Percentiles rank a stretch among this genome's conserved stretches.
phyloP scores from a whole-genome alignment of 2,329 filamentous ascomycete genomes.

The Aphanoascus verrucosus region DNA sequence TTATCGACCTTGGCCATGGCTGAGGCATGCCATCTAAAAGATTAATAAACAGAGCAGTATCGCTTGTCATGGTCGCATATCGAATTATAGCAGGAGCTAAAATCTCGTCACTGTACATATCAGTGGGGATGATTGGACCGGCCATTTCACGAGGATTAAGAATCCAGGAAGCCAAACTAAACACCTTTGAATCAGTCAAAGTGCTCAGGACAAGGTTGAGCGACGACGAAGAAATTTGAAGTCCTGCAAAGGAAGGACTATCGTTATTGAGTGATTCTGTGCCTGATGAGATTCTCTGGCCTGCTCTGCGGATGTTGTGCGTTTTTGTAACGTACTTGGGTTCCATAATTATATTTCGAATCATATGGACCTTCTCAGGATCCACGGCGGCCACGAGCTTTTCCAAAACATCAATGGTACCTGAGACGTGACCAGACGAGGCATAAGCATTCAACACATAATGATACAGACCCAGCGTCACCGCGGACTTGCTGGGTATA shows the following conservation, averaged over 20 bases:
- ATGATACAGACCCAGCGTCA: constrained; percentile 15
- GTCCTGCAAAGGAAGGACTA: not conserved
- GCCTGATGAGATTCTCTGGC: not conserved
- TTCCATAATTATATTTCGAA: constrained; percentile 11
- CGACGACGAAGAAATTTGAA: constrained; percentile 9
- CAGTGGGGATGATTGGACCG: constrained; percentile 33
- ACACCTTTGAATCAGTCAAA: constrained; percentile 18
- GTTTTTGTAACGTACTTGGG: constrained; percentile 10
- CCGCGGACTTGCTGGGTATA: constrained; percentile 8
- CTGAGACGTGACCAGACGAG: constrained; percentile 10
- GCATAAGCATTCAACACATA: constrained; percentile 17
- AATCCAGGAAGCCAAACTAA: constrained; percentile 44
- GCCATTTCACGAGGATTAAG: constrained; percentile 39
- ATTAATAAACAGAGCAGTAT: constrained; percentile 26
- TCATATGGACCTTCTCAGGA: constrained; percentile 1
- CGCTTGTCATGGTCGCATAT: constrained; percentile 43
- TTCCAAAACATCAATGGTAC: constrained; percentile 13
- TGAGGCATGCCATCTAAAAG: constrained; percentile 24
- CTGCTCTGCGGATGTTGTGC: constrained; percentile 8
- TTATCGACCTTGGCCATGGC: constrained; percentile 28
- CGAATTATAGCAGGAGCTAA: constrained; percentile 45
- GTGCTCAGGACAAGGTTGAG: constrained; percentile 9
- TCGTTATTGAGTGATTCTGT: not conserved
- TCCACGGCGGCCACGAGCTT: constrained; percentile 12
- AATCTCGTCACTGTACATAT: constrained; percentile 37